A percentile compares a stretch with the other conserved stretches of the same genome.
phyloP scores from a whole-genome alignment of 495 filamentous ascomycete species.

The Penicillium lagena region DNA sequence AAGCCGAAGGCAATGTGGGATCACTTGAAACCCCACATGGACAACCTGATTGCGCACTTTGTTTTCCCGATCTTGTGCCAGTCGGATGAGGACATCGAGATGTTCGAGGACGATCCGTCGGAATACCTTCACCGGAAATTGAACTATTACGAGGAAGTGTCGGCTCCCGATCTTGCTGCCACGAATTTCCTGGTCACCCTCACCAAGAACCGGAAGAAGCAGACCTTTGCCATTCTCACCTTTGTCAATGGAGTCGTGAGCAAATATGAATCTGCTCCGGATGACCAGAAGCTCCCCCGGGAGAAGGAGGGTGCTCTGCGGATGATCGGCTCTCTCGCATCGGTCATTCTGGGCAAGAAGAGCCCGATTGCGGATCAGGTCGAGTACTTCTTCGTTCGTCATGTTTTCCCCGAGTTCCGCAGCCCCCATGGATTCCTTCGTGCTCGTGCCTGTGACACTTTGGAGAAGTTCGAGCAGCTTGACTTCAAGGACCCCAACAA shows the following conservation, averaged over 20 bases:
- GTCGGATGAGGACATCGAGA: conserved; percentile 84
- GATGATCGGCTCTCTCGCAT: conserved; percentile 94
- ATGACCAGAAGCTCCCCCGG: conserved; percentile 81
- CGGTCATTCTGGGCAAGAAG: conserved; percentile 94
- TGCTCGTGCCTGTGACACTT: conserved; percentile 89
- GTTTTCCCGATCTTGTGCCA: conserved; percentile 94
- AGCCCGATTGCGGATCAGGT: conserved; percentile 96
- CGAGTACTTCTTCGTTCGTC: conserved; percentile 97
- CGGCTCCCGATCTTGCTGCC: conserved; percentile 90
- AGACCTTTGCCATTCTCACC: conserved; percentile 85
- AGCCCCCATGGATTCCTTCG: conserved; percentile 90
- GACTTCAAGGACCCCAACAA: conserved; percentile 95
- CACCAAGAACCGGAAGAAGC: conserved; percentile 90
- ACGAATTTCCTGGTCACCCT: conserved; percentile 94
- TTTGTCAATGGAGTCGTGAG: conserved; percentile 94
- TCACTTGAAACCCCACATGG: conserved; percentile 86
- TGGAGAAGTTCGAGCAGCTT: conserved; percentile 95
- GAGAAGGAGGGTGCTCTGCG: conserved; percentile 94
- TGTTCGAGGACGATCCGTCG: conserved; percentile 88
- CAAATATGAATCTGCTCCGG: conserved; percentile 75
- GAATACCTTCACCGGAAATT: conserved; percentile 96
- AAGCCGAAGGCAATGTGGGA: conserved; percentile 97
- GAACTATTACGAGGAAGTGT: conserved; percentile 96
- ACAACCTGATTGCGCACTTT: conserved; percentile 84
- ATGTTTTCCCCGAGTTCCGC: conserved; percentile 96